These are phyloP conservation scores for Acrocalymma vagum DNA, from an alignment of 2,329 filamentous ascomycete genomes.

Conservation along the genomic window DNA sequence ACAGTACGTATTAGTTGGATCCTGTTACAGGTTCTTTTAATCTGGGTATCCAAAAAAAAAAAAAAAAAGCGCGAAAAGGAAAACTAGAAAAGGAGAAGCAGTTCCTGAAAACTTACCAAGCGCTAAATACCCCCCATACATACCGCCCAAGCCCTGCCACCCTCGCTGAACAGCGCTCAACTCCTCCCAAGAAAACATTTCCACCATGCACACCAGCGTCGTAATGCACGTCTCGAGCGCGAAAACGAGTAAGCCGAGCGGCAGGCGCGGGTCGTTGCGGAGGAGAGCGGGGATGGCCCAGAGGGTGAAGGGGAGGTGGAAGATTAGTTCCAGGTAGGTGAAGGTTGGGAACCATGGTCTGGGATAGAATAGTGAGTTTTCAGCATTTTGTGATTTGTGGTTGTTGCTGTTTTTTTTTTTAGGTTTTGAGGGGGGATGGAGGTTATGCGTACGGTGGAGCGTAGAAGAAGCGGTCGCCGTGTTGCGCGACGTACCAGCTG, in stretches of 20 bases:
- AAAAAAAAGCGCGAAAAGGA: constrained; percentile 2
- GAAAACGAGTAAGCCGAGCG: constrained; percentile 68
- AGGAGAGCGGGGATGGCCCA: constrained; percentile 67
- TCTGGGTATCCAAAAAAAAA: constrained; percentile 11
- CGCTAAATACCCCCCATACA: constrained; percentile 50
- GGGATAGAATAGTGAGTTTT: background rate
- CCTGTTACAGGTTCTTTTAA: no score
- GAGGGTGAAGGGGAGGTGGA: constrained; percentile 68
- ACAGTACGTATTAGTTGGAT: no score
- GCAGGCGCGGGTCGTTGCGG: constrained; percentile 64
- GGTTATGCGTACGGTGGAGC: constrained; percentile 54
- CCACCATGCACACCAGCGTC: constrained; percentile 69
- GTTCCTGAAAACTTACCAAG: constrained; percentile 35
- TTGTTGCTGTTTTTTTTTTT: constrained; percentile 1
- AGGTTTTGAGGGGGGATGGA: constrained; percentile 1
- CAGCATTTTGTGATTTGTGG: background rate
- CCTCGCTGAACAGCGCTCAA: constrained; percentile 39
- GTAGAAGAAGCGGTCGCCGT: constrained; percentile 71
- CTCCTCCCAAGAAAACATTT: constrained; percentile 64
- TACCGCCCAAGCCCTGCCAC: constrained; percentile 36
- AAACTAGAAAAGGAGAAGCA: background rate
- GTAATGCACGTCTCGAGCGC: constrained; percentile 68
- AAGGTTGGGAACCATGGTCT: constrained; percentile 66
- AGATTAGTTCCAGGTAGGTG: constrained; percentile 66
- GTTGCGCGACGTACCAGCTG: constrained; percentile 66